Base-by-base conservation (phyloP, 1,139 yeast species). In the Hansenula anomala region DNA sequence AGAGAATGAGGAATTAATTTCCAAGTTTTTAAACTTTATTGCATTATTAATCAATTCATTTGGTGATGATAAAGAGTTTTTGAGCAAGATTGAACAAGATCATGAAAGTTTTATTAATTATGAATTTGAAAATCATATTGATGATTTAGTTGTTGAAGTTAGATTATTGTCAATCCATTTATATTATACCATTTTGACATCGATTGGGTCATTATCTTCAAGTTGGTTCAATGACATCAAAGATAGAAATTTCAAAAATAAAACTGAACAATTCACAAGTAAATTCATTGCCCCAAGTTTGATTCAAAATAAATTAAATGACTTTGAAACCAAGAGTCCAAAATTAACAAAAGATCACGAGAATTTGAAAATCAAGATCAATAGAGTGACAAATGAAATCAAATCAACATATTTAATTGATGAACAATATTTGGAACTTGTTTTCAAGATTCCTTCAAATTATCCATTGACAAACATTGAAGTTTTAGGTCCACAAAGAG, bases 381-480 rank as follows among this genome's bases (percentile, higher is more conserved):
- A 82, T 55, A 69, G 66, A 38, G 67, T 71, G 8, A 67, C 78
- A 10, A 77, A 80, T 46, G 97, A 89, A 57, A 77, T 92, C 47
- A 78, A 75, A 45, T 82, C 92, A 2, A 67, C 72, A 2, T 87
- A 87, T 56, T 70, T 80, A 34, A 85, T 92, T 41, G 99, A 94
- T 56, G 97, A 89, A 40, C 95, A 88, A 54, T 78, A 78, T 16
- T 73, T 92, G 73, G 96, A 88, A 54, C 76, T 92, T 67, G 75
- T 80, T 1, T 79, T 90, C 43, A 72, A 69, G 37, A 63, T 89
- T 15, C 97, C 97, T 0, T 56, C 68, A 1, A 72, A 76, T 30
- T 90, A 79, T 49, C 97, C 97, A 3, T 68, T 89, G 37, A 71
- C 76, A 13, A 85, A 78, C 46, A 83, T 89, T 14, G 64, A 67